Evolutionary conservation across 2,329 filamentous ascomycete genomes (phyloP), one percentile per base, ranked within the genome.

Genomic region (Albophoma yamanashiensis): DNA sequence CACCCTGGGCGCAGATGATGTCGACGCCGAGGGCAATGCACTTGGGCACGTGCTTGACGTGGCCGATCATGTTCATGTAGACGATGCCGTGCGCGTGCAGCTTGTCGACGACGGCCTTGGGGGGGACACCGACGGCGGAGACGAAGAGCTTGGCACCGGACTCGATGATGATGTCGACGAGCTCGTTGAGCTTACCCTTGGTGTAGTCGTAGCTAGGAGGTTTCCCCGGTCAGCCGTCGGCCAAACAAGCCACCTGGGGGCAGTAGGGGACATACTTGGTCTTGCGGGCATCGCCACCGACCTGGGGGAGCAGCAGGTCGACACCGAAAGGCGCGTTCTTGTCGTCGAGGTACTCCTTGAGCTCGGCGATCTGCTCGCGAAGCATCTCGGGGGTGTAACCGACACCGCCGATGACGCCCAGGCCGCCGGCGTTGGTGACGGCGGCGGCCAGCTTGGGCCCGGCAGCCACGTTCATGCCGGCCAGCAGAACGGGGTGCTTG

Each of bases 1-100:
- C 93, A 73, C 94, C 94, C 80, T 99, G 94, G 58, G 94, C 94
- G 80, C 93, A 97, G 79, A 99, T 97, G 70, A 99, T 89, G 77
- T 99, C 94, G 68, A 87, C 91, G 66, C 92, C 94, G 61, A 92
- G 84, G 57, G 93, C 91, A 64, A 99, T 83, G 76, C 91, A 95
- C 83, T 97, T 99, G 78, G 91, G 84, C 64, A 96, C 93, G 79
- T 99, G 94, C 87, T 99, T 99, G 72, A 94, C 93, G 83, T 99
- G 94, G 67, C 94, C 94, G 74, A 99, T 92, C 94, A 99, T 99
- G 87, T 99, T 99, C 94, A 97, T 97, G 83, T 95, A 96, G 67
- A 96, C 83, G 67, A 99, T 84, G 67, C 92, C 92, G 70, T 86
- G 79, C 71, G 86, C 84, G 84, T 99, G 94, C 55, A 99, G 86